These are phyloP conservation scores for Colletotrichum sp. DNA, from an alignment of 2,329 filamentous ascomycete genomes.

Conservation along the genomic window DNA sequence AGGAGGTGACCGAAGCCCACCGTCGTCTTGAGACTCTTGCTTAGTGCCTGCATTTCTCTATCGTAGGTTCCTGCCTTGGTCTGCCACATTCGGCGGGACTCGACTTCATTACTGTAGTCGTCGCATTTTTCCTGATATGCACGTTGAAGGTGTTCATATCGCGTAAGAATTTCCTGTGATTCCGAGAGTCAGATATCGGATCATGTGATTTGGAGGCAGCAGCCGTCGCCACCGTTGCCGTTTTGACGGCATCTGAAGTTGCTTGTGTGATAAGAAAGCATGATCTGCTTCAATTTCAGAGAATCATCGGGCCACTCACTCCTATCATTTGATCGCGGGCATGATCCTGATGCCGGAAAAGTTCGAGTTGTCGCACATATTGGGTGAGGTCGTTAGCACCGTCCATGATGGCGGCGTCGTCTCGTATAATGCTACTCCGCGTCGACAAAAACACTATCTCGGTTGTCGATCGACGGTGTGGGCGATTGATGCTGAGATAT, in stretches of 20 bases:
- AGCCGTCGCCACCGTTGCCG: neutral
- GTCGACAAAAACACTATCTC: neutral
- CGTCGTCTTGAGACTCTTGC: slow-evolving; percentile 1
- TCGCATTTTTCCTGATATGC: slow-evolving; percentile 19
- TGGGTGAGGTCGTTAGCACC: neutral
- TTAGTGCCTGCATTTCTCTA: slow-evolving; percentile 6
- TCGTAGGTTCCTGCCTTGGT: slow-evolving; percentile 12
- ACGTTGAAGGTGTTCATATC: neutral
- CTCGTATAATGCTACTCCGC: neutral
- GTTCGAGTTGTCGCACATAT: slow-evolving; percentile 9
- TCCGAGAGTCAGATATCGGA: neutral
- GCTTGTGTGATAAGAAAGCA: neutral
- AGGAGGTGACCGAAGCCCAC: neutral
- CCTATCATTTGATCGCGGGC: slow-evolving; percentile 19
- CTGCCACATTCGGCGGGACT: slow-evolving; percentile 25
- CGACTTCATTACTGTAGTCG: slow-evolving; percentile 25
- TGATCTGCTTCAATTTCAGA: neutral
- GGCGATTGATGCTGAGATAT: neutral
- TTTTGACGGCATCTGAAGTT: neutral
- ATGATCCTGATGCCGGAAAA: slow-evolving; percentile 9
- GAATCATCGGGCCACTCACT: neutral
- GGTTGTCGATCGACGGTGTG: neutral
- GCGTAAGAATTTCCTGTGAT: slow-evolving; percentile 2
- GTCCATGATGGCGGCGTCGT: neutral
- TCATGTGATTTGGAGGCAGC: neutral